These are phyloP conservation scores for Heliocybe sulcata DNA, from an alignment of 1,284 basidiomycete genomes.

Conservation along the genomic window DNA sequence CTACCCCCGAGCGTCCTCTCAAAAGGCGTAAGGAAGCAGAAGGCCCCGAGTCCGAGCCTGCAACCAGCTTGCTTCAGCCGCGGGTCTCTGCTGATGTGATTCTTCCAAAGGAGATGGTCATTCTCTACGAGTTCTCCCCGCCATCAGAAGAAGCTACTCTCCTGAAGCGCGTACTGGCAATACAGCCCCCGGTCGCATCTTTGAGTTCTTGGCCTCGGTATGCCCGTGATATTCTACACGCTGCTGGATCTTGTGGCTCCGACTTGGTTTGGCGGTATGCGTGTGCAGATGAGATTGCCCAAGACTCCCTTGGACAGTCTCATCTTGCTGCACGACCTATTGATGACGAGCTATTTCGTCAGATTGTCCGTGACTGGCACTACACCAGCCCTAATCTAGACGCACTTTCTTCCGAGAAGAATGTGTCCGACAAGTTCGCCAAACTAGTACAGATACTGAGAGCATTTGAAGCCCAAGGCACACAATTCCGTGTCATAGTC, in stretches of 20 bases:
- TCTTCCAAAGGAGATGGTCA: conserved; percentile 32
- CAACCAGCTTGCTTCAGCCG: background rate
- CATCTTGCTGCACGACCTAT: background rate
- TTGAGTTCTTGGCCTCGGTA: conserved; percentile 34
- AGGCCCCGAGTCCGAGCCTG: background rate
- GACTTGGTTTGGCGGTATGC: conserved; percentile 58
- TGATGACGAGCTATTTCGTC: conserved; percentile 21
- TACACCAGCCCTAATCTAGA: conserved; percentile 56
- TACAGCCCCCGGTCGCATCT: conserved; percentile 30
- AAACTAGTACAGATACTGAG: conserved; percentile 50
- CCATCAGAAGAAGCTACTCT: conserved; percentile 22
- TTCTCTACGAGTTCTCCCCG: conserved; percentile 31
- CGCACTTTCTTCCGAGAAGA: conserved; percentile 43
- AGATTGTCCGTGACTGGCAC: conserved; percentile 45
- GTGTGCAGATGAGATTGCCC: conserved; percentile 21
- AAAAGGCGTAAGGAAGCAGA: background rate
- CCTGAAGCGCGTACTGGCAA: conserved; percentile 24
- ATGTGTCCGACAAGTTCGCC: conserved; percentile 58
- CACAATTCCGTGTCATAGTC: conserved; percentile 55
- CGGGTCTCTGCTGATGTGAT: conserved; percentile 1
- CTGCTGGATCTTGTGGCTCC: conserved; percentile 56
- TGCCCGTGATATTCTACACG: conserved; percentile 35
- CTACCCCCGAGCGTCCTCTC: background rate
- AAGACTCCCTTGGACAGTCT: background rate
- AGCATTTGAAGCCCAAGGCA: conserved; percentile 40